These are phyloP conservation scores for Agrocybe pediades DNA, from an alignment of 768 basidiomycete genomes.

Conservation along the genomic window DNA sequence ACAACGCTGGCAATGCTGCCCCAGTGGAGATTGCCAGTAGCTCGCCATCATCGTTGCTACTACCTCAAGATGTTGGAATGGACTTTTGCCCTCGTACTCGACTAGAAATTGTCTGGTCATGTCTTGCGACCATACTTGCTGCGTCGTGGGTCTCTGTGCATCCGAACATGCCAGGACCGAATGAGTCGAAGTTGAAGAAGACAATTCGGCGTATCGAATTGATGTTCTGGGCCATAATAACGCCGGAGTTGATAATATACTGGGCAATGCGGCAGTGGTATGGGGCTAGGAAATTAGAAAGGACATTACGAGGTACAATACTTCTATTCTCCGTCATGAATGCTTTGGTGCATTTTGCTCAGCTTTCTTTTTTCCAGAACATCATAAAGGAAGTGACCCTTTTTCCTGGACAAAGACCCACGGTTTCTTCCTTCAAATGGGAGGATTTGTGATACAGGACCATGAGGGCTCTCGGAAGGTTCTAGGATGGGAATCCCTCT, in stretches of 20 bases:
- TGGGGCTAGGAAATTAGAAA: background rate
- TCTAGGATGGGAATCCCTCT: background rate
- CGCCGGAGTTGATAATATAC: background rate
- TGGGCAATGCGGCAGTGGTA: constrained; percentile 1
- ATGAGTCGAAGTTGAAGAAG: background rate
- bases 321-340: no score
- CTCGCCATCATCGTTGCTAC: no score
- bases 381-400: no score
- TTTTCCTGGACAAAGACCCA: constrained; percentile 10
- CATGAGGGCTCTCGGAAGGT: background rate
- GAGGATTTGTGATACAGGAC: constrained; percentile 6
- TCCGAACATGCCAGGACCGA: background rate
- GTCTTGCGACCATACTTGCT: background rate
- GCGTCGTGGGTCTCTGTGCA: constrained; percentile 3
- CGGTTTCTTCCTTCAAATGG: constrained; percentile 12
- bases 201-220: background rate
- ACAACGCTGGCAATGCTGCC: no score
- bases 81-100: no score
- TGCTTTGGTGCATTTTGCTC: background rate
- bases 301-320: background rate
- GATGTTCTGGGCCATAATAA: background rate
- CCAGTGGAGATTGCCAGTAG: no score
- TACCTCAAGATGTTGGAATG: no score
- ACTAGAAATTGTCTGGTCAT: constrained; percentile 5
- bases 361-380: background rate